Base-by-base conservation (phyloP, 495 filamentous ascomycete species). In the Annulohypoxylon stygium region DNA sequence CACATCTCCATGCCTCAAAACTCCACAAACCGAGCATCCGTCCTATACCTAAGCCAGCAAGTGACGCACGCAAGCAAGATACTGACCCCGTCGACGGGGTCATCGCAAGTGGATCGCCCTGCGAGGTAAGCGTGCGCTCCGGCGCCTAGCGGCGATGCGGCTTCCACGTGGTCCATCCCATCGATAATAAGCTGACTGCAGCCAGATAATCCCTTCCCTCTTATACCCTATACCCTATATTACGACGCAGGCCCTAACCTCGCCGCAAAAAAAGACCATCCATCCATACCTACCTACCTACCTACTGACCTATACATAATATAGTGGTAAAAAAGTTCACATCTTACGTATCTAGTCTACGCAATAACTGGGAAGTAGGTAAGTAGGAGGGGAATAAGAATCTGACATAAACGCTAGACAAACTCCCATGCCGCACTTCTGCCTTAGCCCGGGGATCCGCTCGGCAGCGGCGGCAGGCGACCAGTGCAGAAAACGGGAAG, bases 141-240 rank as follows among this genome's bases (percentile, higher is more conserved):
- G 43, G 34, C 20, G 43, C 41, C 45, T 57, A 48, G 58, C 36
- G 65, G 43, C 30, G 65, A 64, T 73, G 65, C 65, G 65, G 61
- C 53, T 69, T 65, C 70, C 70, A 73, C 70, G 70, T 73, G 70
- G 70, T 53, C 18, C 37, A 58, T 50, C 61, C 50, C 12, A 30
- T 30, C 30, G 30, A 30, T 30, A 26, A 47, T 73, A 65, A 73
- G 70, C 70, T 73, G 70, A 73, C 70, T 65, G 65, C 70, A 73
- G 58, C 45, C 30, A 30, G 2, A 26, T 43, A 18, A 36, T 18
- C 57, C 57, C 14, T 25, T 30, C 30, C 30, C 1, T 30, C 30
- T 6, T 6, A 30, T 30, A 30, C 30, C 30, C 30, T 30, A 30
- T 30, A 30, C 57, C 57, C 34, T 43, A 11, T 48, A 41, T 33